These are phyloP conservation scores for Lunularia cruciata DNA, from an alignment of 225 moss, liverwort and hornwort genomes.

Conservation along the genomic window DNA sequence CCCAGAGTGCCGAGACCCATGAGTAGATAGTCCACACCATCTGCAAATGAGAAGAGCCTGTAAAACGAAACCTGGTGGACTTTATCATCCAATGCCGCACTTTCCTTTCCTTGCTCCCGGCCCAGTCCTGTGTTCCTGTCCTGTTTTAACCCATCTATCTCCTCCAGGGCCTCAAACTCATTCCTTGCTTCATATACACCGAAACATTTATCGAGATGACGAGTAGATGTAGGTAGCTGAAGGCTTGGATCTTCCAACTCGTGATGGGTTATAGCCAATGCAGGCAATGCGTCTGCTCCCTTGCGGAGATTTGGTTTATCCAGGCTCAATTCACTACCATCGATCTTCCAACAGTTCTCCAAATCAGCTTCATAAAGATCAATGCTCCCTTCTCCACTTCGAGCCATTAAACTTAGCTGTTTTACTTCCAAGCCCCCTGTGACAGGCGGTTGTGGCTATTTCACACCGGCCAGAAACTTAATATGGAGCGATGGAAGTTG, in stretches of 20 bases:
- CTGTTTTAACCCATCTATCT: background rate
- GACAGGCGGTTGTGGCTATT: background rate
- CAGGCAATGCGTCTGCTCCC: slow-evolving; percentile 24
- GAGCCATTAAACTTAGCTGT: slow-evolving; percentile 4
- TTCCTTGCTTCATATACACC: background rate
- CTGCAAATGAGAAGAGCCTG: slow-evolving; percentile 71
- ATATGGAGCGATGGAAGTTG: background rate
- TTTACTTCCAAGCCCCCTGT: background rate
- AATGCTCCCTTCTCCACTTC: slow-evolving; percentile 9
- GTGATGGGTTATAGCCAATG: slow-evolving; percentile 11
- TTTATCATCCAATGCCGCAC: background rate
- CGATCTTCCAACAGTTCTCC: slow-evolving; percentile 25
- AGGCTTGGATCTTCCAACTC: background rate
- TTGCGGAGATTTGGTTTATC: slow-evolving; percentile 8
- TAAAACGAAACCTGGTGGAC: slow-evolving; percentile 46
- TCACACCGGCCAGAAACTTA: background rate
- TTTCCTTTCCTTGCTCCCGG: background rate
- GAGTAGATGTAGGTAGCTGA: background rate
- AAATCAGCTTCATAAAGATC: slow-evolving; percentile 13
- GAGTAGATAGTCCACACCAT: slow-evolving; percentile 54
- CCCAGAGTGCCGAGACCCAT: slow-evolving; percentile 63
- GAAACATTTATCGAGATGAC: slow-evolving; percentile 3
- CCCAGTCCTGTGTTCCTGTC: background rate
- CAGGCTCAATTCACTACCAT: slow-evolving; percentile 13
- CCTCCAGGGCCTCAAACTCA: slow-evolving; percentile 7